These are phyloP conservation scores for Cymbopogon flexuosus DNA, from an alignment of 202 grass and related monocot species.

Conservation along the genomic window DNA sequence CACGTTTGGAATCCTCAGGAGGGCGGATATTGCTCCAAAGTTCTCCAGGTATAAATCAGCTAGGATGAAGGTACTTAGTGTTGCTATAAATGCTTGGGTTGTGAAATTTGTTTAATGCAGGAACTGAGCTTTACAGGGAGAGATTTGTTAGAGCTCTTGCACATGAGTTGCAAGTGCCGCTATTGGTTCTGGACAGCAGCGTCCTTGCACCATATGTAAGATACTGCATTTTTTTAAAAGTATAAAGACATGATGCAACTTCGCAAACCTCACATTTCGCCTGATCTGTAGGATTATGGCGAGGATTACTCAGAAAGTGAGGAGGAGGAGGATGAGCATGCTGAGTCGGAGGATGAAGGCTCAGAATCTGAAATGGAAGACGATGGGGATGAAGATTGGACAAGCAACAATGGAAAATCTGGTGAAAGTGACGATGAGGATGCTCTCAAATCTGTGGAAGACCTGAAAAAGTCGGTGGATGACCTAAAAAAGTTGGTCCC, in stretches of 20 bases:
- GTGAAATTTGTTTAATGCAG: conserved; percentile 48
- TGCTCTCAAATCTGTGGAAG: conserved; percentile 62
- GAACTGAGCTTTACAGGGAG: conserved; percentile 95
- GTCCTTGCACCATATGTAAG: conserved; percentile 88
- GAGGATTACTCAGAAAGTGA: conserved; percentile 63
- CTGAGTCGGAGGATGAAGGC: conserved; percentile 60
- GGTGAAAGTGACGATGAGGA: conserved; percentile 77
- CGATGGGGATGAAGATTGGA: conserved; percentile 69
- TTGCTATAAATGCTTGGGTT: conserved; percentile 19
- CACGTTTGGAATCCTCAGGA: conserved; percentile 59
- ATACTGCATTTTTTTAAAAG: not conserved
- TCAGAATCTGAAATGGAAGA: conserved; percentile 75
- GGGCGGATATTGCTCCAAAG: conserved; percentile 85
- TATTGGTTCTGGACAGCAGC: conserved; percentile 85
- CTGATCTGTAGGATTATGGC: conserved; percentile 56
- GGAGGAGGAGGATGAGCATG: conserved; percentile 60
- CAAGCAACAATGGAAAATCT: conserved; percentile 62
- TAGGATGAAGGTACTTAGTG: conserved; percentile 6
- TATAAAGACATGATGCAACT: conserved; percentile 24
- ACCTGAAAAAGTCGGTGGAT: conserved; percentile 58
- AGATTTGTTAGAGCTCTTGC: conserved; percentile 89
- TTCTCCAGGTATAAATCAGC: conserved; percentile 56
- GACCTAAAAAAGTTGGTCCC: conserved; percentile 54
- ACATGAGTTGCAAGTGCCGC: conserved; percentile 64
- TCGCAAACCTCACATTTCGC: conserved; percentile 33